Evolutionary conservation across 1,139 yeast species (phyloP), one percentile per base, ranked within the genome.

Genomic region (Groenewaldozyma sp.): DNA sequence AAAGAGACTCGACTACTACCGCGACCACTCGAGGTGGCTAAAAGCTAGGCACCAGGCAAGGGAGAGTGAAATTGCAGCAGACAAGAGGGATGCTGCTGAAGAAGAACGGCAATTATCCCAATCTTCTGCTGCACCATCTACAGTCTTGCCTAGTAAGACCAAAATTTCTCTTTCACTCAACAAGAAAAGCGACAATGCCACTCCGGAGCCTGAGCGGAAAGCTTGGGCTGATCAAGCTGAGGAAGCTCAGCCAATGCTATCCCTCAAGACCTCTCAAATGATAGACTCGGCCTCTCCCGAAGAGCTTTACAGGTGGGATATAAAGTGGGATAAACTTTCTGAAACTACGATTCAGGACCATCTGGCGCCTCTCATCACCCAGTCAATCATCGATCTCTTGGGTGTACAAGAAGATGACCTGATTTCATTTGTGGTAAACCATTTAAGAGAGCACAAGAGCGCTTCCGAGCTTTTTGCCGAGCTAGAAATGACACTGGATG

Each of bases 401-500:
- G 65, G 65, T 9, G 54, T 59, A 18, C 59, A 59, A 43, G 65
- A 62, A 39, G 63, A 58, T 16, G 65, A 60, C 14, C 47, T 61
- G 24, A 52, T 59, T 31, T 53, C 48, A 11, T 60, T 58, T 43
- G 48, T 60, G 24, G 37, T 56, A 13, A 42, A 47, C 14, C 62
- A 58, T 31, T 28, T 60, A 16, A 35, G 42, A 17, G 45, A 46
- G 3, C 59, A 53, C 35, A 53, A 55, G 34, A 34, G 54, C 5
- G 53, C 60, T 3, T 41, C 44, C 26, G 54, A 51, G 10, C 50
- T 60, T 28, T 48, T 49, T 5, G 24, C 50, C 3, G 64, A 60
- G 39, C 45, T 60, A 32, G 60, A 54, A 39, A 51, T 54, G 46
- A 56, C 63, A 7, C 46, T 60, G 24, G 64, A 60, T 32, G 65